Evolutionary conservation across 805 yeast genomes (phyloP).

Genomic region (Nakazawaea sp.): DNA sequence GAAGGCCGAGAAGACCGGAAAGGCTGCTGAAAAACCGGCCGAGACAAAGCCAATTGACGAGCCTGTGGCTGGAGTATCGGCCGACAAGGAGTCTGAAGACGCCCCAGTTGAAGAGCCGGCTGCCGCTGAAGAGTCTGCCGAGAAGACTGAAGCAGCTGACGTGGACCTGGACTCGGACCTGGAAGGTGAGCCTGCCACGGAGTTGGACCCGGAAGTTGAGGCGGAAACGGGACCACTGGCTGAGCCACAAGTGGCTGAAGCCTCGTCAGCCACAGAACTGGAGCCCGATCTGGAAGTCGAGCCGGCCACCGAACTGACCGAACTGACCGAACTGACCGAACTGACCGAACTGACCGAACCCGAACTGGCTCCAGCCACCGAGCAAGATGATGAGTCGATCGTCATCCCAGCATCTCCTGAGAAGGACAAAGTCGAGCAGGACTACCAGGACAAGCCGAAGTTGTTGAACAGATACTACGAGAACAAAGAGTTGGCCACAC

Average conservation of each 20-base stretch:
- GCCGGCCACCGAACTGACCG: slow-evolving; percentile 6
- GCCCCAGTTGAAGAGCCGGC: slow-evolving; percentile 13
- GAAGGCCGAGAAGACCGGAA: slow-evolving; percentile 5
- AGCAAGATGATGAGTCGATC: slow-evolving; percentile 9
- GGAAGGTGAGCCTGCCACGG: slow-evolving; percentile 13
- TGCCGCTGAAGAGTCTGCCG: slow-evolving; percentile 11
- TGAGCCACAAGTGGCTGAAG: slow-evolving; percentile 11
- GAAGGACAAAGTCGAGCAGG: slow-evolving; percentile 30
- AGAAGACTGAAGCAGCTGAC: slow-evolving; percentile 9
- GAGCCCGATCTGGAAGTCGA: not conserved
- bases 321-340: slow-evolving; percentile 7
- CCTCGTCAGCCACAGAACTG: slow-evolving; percentile 2
- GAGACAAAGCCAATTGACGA: slow-evolving; percentile 13
- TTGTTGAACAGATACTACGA: slow-evolving; percentile 41
- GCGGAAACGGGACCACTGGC: not conserved
- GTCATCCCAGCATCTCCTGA: slow-evolving; percentile 17
- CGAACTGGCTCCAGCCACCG: slow-evolving; percentile 4
- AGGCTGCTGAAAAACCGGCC: slow-evolving; percentile 7
- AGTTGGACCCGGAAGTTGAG: slow-evolving; percentile 12
- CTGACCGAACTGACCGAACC: not conserved
- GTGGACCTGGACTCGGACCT: slow-evolving; percentile 7
- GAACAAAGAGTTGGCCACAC: slow-evolving; percentile 39
- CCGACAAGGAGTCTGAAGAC: slow-evolving; percentile 11
- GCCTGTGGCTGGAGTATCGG: slow-evolving; percentile 13
- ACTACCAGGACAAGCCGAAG: slow-evolving; percentile 38